phyloP scores from a whole-genome alignment of 352 stramenopile species.

The Globisporangium emineosum region DNA sequence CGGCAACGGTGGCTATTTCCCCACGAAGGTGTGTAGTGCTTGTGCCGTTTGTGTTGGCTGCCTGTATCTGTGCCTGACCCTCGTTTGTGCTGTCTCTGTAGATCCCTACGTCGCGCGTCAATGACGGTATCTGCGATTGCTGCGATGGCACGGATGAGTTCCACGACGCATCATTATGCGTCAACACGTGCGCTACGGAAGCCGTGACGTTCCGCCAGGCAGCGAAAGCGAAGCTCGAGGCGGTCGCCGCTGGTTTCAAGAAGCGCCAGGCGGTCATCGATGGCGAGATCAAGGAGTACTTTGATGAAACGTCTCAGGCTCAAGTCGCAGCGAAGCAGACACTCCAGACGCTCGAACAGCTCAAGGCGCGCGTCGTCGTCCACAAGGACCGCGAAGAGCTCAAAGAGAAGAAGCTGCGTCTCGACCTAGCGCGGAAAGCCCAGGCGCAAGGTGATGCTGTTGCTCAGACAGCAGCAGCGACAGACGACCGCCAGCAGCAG shows the following conservation, averaged over 20 bases:
- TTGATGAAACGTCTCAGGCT: slow-evolving; percentile 29
- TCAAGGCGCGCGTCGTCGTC: slow-evolving; percentile 57
- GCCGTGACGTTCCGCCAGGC: slow-evolving; percentile 34
- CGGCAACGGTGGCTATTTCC: slow-evolving; percentile 59
- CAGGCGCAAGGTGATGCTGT: slow-evolving; percentile 19
- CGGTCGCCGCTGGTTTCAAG: slow-evolving; percentile 43
- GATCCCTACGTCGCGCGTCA: slow-evolving; percentile 80
- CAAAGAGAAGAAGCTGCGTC: slow-evolving; percentile 48
- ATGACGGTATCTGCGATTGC: slow-evolving; percentile 97
- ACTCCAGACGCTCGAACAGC: slow-evolving; percentile 31
- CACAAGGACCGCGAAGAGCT: slow-evolving; percentile 70
- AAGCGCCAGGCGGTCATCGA: slow-evolving; percentile 45
- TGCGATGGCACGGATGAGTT: slow-evolving; percentile 95
- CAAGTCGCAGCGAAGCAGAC: slow-evolving; percentile 31
- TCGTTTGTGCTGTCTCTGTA: slow-evolving; percentile 7
- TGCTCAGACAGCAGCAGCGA: background rate
- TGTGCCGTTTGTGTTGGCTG: no score
- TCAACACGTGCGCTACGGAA: slow-evolving; percentile 44
- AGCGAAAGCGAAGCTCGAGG: slow-evolving; percentile 33
- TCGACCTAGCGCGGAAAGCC: slow-evolving; percentile 44
- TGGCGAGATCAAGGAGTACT: slow-evolving; percentile 40
- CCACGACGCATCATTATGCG: slow-evolving; percentile 21
- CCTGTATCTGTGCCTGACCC: no score
- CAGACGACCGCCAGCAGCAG: slow-evolving; percentile 4
- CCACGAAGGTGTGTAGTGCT: slow-evolving; percentile 37